Conservation (phyloP, 1,139 yeast species). For the Geotrichum aggregatum region DNA sequence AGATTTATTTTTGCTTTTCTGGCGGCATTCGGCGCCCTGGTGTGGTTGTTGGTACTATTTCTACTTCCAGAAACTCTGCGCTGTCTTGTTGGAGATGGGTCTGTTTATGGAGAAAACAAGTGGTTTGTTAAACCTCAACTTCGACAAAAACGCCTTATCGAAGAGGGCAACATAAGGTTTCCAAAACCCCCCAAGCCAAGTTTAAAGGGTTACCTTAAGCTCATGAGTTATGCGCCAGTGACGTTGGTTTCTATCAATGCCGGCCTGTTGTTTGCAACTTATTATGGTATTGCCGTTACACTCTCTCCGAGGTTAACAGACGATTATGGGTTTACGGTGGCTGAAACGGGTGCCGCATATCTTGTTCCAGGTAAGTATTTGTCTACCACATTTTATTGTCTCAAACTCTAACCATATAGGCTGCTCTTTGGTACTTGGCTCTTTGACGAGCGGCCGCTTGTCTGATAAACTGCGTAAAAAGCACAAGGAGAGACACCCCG, state of each 20-base stretch:
- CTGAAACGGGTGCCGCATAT: conserved; percentile 47
- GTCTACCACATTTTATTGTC: neutral
- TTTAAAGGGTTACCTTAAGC: conserved; percentile 39
- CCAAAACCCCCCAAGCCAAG: conserved; percentile 52
- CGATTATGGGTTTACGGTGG: conserved; percentile 41
- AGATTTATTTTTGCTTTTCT: conserved; percentile 65
- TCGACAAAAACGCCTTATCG: conserved; percentile 35
- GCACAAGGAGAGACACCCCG: conserved; percentile 34
- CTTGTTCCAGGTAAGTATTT: conserved; percentile 48
- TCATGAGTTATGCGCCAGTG: conserved; percentile 47
- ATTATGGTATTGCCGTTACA: conserved; percentile 53
- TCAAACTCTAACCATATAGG: too few relatives aligned
- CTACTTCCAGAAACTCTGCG: conserved; percentile 72
- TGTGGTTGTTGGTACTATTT: conserved; percentile 49
- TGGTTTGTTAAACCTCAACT: conserved; percentile 36
- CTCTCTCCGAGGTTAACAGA: conserved; percentile 44
- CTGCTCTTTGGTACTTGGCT: conserved; percentile 47
- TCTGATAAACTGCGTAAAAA: conserved; percentile 44
- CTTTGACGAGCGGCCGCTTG: conserved; percentile 49
- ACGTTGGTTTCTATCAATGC: conserved; percentile 48
- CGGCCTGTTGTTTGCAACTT: conserved; percentile 52
- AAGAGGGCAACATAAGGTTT: conserved; percentile 32
- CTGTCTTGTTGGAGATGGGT: conserved; percentile 54
- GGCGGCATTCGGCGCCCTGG: conserved; percentile 60
- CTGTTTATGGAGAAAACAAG: conserved; percentile 28